phyloP scores from a whole-genome alignment of 441 rosid species.

The Erysimum cheiri region DNA sequence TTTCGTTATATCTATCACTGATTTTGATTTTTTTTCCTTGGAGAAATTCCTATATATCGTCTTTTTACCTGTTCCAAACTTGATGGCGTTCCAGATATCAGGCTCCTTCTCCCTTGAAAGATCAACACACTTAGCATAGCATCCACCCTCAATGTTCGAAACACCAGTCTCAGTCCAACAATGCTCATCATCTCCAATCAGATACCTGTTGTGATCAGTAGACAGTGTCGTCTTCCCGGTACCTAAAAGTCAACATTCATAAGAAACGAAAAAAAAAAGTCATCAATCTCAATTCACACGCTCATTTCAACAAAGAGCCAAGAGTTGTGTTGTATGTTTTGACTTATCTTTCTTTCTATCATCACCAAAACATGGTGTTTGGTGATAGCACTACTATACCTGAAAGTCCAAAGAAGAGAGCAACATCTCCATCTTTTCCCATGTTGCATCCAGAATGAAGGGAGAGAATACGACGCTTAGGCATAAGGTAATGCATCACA shows the following conservation, averaged over 20 bases:
- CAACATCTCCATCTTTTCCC: constrained; percentile 99
- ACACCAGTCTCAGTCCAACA: constrained; percentile 95
- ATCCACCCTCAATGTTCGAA: constrained; percentile 96
- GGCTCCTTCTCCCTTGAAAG: constrained; percentile 93
- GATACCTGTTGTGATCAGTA: constrained; percentile 90
- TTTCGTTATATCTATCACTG: constrained; percentile 9
- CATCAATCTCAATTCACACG: constrained; percentile 34
- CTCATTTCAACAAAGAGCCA: constrained; percentile 10
- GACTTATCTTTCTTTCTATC: constrained; percentile 23
- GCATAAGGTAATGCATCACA: constrained; percentile 99
- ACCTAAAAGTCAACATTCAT: constrained; percentile 50
- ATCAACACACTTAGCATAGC: constrained; percentile 97
- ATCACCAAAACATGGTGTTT: constrained; percentile 17
- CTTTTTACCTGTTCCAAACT: constrained; percentile 83
- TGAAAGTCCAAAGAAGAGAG: constrained; percentile 99
- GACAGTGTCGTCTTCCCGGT: constrained; percentile 97
- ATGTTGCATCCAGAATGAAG: constrained; percentile 99
- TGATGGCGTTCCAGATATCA: constrained; percentile 96
- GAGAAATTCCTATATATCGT: neutral
- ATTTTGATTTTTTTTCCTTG: neutral
- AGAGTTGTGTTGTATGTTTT: constrained; percentile 5
- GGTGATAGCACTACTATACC: constrained; percentile 67
- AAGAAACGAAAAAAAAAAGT: constrained; percentile 5
- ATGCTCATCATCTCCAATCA: constrained; percentile 96
- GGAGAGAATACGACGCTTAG: constrained; percentile 95